Percentiles rank a stretch among this genome's conserved stretches.
Conservation (phyloP, 2,329 filamentous ascomycete genomes). For the Talaromyces sp. region DNA sequence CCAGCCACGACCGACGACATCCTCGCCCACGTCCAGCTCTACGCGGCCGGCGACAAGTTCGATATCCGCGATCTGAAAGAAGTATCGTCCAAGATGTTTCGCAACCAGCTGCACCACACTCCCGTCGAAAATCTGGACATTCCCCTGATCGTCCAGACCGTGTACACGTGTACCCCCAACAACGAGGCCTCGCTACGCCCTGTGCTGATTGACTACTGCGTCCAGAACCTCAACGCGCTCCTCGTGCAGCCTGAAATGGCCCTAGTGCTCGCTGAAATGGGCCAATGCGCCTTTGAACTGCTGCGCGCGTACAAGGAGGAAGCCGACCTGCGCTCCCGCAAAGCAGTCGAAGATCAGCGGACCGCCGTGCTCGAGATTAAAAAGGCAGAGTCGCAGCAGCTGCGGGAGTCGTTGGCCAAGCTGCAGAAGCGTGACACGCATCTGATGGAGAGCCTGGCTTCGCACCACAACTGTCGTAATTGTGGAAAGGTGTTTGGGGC, state of each 20-base stretch:
- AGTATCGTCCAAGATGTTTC: conserved; percentile 12
- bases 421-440: conserved; percentile 14
- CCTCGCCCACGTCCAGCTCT: conserved; percentile 12
- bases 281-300: conserved; percentile 12
- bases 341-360: conserved; percentile 13
- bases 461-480: conserved; percentile 13
- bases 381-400: conserved; percentile 12
- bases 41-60: conserved; percentile 13
- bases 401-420: conserved; percentile 11
- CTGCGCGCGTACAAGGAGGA: conserved; percentile 13
- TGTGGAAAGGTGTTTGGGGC: conserved; percentile 14
- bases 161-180: conserved; percentile 9
- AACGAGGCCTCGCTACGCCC: conserved; percentile 11
- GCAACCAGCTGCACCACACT: conserved; percentile 12
- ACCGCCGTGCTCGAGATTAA: conserved; percentile 13
- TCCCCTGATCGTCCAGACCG: conserved; percentile 8
- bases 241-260: conserved; percentile 9
- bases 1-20: conserved; percentile 13
- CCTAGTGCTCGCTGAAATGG: conserved; percentile 9
- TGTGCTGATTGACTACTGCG: conserved; percentile 13
- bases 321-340: conserved; percentile 12
- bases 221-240: conserved; percentile 9
- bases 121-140: conserved; percentile 9
- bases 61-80: conserved; percentile 12
- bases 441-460: conserved; percentile 12